Conservation (phyloP, 1,284 basidiomycete genomes). For the Rhizopogon hawkerae region DNA sequence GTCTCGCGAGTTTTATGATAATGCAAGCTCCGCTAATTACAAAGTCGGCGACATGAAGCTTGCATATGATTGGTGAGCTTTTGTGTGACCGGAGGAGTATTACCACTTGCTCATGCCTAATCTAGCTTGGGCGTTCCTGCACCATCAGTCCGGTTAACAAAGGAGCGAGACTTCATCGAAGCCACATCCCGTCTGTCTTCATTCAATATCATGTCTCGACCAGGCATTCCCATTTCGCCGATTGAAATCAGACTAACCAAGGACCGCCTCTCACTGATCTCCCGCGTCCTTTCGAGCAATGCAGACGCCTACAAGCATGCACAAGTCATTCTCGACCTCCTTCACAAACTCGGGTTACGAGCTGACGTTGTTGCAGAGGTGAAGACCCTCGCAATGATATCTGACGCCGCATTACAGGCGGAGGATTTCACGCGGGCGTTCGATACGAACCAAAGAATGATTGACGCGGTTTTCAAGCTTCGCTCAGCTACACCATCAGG, state of each 20-base stretch:
- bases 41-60: constrained; percentile 91
- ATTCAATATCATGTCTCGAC: constrained; percentile 69
- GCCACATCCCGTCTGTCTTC: constrained; percentile 83
- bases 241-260: constrained; percentile 85
- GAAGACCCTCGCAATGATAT: constrained; percentile 80
- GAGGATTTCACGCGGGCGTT: constrained; percentile 72
- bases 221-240: constrained; percentile 73
- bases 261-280: constrained; percentile 76
- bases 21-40: constrained; percentile 84
- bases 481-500: constrained; percentile 29
- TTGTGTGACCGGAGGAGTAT: background rate
- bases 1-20: constrained; percentile 88
- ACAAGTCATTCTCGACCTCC: constrained; percentile 82
- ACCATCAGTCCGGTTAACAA: constrained; percentile 50
- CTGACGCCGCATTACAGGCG: constrained; percentile 71
- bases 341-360: constrained; percentile 76
- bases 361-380: constrained; percentile 66
- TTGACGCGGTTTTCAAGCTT: constrained; percentile 49
- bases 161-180: constrained; percentile 88
- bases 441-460: constrained; percentile 66
- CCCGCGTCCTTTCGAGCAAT: constrained; percentile 73
- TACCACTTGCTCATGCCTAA: constrained; percentile 10
- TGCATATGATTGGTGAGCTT: constrained; percentile 82
- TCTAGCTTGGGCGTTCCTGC: constrained; percentile 67
- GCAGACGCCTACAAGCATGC: constrained; percentile 82